These are phyloP conservation scores for Colletotrichum liaoningense DNA, from an alignment of 2,329 filamentous ascomycete species.

Conservation along the genomic window DNA sequence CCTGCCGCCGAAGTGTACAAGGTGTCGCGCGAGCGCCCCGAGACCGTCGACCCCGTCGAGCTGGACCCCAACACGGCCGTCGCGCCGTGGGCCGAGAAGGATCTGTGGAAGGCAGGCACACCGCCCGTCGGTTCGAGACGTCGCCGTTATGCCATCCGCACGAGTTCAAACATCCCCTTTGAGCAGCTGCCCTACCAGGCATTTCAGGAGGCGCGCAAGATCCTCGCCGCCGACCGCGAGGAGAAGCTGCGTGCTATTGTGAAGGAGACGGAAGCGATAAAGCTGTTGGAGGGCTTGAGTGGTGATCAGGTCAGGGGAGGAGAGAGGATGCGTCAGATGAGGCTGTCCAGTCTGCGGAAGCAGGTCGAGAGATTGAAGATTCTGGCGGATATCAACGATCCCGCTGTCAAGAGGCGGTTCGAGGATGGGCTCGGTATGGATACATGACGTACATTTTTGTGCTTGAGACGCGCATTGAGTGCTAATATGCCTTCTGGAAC, in stretches of 20 bases:
- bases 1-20: conserved; percentile 44
- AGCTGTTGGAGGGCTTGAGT: conserved; percentile 70
- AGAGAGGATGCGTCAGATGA: conserved; percentile 72
- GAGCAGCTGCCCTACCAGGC: conserved; percentile 96
- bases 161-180: conserved; percentile 79
- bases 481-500: conserved; percentile 1
- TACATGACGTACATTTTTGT: conserved; percentile 1
- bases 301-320: conserved; percentile 70
- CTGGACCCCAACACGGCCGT: conserved; percentile 78
- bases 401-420: conserved; percentile 90
- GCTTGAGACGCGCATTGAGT: neutral
- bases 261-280: conserved; percentile 75
- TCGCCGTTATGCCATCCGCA: conserved; percentile 79
- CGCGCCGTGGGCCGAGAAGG: conserved; percentile 72
- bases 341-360: conserved; percentile 76
- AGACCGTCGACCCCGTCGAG: conserved; percentile 50
- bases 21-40: conserved; percentile 34
- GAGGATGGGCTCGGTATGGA: conserved; percentile 87
- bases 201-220: conserved; percentile 93
- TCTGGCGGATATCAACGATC: conserved; percentile 93
- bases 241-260: conserved; percentile 83
- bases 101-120: conserved; percentile 74
- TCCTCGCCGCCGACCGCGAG: conserved; percentile 82
- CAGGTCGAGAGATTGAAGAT: conserved; percentile 87
- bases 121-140: conserved; percentile 86